Conservation (phyloP, 108 stramenopile species). For the Cafeteria roenbergensis region DNA sequence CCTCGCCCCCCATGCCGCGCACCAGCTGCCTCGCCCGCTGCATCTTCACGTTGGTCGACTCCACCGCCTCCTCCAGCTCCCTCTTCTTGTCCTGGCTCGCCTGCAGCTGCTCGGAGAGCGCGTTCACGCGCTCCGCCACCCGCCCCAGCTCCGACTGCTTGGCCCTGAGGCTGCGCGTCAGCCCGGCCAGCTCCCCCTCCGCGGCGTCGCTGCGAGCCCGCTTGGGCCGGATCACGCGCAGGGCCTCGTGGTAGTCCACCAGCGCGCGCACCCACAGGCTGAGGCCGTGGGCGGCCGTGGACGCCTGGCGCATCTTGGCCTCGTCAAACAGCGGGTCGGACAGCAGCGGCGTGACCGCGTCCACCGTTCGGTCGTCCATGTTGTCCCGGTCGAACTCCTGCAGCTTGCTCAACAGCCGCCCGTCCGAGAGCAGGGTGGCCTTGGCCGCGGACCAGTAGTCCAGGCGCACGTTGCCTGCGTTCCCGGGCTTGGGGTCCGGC, state of each 20-base stretch:
- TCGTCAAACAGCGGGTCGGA: conserved; percentile 30
- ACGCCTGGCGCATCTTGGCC: conserved; percentile 31
- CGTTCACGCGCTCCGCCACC: not conserved
- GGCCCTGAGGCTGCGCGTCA: not conserved
- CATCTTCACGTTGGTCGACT: conserved; percentile 41
- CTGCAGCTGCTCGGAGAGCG: not conserved
- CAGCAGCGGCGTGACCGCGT: conserved; percentile 10
- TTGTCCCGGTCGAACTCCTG: conserved; percentile 40
- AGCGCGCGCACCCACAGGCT: conserved; percentile 48
- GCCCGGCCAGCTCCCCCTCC: conserved; percentile 11
- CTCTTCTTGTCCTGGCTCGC: conserved; percentile 5
- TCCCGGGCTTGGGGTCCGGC: conserved; percentile 23
- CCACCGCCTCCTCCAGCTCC: conserved; percentile 44
- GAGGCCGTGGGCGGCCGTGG: conserved; percentile 41
- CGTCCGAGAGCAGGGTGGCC: conserved; percentile 31
- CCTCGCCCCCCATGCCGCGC: conserved; percentile 44
- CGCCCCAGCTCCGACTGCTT: not conserved
- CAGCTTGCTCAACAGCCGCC: conserved; percentile 34
- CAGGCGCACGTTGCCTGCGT: conserved; percentile 26
- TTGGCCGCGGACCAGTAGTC: conserved; percentile 43
- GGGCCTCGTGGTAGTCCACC: conserved; percentile 40
- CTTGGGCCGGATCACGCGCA: conserved; percentile 39
- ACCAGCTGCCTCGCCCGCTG: conserved; percentile 43
- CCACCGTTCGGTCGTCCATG: conserved; percentile 33
- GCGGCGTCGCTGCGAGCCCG: conserved; percentile 32